These are phyloP conservation scores for Pezicula neosporulosa DNA, from an alignment of 2,329 filamentous ascomycete species.

Conservation along the genomic window DNA sequence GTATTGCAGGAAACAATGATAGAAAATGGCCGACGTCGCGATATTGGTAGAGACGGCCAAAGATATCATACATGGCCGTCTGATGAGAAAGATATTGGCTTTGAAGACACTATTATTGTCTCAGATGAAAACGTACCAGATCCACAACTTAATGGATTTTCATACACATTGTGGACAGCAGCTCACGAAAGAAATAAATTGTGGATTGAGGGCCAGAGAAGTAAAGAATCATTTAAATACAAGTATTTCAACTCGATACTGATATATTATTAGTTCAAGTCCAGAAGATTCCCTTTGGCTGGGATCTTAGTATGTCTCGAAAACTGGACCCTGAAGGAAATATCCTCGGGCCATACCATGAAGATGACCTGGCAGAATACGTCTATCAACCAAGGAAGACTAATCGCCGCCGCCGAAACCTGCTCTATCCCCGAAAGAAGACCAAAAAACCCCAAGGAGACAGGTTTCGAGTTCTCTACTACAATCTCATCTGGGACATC, in stretches of 20 bases:
- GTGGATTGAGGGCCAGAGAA: not conserved
- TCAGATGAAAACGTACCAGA: slow-evolving; percentile 5
- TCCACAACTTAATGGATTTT: not conserved
- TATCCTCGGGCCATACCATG: slow-evolving; percentile 2
- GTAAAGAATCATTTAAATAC: too few species aligned
- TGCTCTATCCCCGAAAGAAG: too few species aligned
- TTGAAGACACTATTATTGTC: slow-evolving; percentile 9
- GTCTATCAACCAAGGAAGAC: too few species aligned
- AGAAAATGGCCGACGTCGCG: not conserved
- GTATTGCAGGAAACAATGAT: not conserved
- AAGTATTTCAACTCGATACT: not conserved
- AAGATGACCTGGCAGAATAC: slow-evolving; percentile 1
- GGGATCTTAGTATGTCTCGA: slow-evolving; percentile 9
- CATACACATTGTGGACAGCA: slow-evolving; percentile 9
- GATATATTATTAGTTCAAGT: slow-evolving; percentile 5
- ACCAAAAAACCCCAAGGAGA: too few species aligned
- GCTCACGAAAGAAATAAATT: slow-evolving; percentile 7
- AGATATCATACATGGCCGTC: slow-evolving; percentile 4
- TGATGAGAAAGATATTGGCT: slow-evolving; percentile 1
- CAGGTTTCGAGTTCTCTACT: too few species aligned
- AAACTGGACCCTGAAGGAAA: slow-evolving; percentile 4
- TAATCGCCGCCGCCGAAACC: too few species aligned
- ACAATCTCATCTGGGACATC: too few species aligned
- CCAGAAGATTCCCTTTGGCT: slow-evolving; percentile 2
- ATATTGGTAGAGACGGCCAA: slow-evolving; percentile 1